Evolutionary conservation across 495 filamentous ascomycete genomes (phyloP).

Genomic region (Penicillium paxilli): DNA sequence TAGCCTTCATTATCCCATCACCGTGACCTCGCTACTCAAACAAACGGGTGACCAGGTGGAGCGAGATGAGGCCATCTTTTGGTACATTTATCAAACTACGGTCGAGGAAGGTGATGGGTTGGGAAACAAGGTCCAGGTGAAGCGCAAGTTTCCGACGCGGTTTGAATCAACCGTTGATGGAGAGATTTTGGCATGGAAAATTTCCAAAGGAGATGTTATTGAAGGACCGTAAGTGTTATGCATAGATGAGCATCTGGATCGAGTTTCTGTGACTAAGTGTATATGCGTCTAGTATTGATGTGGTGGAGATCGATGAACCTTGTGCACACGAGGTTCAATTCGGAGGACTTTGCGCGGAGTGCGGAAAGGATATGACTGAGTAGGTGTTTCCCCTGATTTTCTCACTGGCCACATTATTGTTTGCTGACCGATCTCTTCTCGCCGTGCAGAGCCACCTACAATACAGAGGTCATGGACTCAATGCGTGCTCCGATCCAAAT

Average conservation of each 20-base stretch:
- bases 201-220: constrained; percentile 72
- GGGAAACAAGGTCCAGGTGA: constrained; percentile 65
- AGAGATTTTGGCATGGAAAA: constrained; percentile 69
- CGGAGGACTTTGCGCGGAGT: constrained; percentile 83
- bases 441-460: constrained; percentile 52
- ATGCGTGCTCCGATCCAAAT: constrained; percentile 89
- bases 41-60: constrained; percentile 69
- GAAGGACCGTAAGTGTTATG: constrained; percentile 38
- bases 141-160: constrained; percentile 67
- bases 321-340: constrained; percentile 92
- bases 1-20: constrained; percentile 88
- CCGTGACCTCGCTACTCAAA: constrained; percentile 83
- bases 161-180: constrained; percentile 86
- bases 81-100: constrained; percentile 78
- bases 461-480: constrained; percentile 58
- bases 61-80: constrained; percentile 72
- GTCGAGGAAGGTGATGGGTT: constrained; percentile 72
- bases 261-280: neutral
- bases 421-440: constrained; percentile 1
- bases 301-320: constrained; percentile 83
- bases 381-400: constrained; percentile 32
- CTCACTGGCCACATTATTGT: neutral
- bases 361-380: constrained; percentile 97
- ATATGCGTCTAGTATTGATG: constrained; percentile 39
- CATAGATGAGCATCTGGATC: neutral